phyloP scores from a whole-genome alignment of 768 basidiomycete genomes.

The Dentipellis sp. region DNA sequence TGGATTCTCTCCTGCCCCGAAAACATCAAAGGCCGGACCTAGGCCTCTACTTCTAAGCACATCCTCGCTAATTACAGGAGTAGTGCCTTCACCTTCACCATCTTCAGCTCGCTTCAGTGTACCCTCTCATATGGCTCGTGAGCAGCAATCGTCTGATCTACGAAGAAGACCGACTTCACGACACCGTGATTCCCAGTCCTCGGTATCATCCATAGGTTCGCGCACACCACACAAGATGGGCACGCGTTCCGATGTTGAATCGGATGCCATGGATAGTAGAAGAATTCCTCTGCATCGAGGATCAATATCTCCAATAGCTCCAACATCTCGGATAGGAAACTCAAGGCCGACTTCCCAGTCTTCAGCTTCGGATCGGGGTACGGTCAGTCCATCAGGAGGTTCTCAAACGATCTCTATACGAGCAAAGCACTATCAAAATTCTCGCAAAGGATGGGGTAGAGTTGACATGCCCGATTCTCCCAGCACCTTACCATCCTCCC shows the following conservation, averaged over 20 bases:
- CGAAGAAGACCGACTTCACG: slow-evolving; percentile 12
- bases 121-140: slow-evolving; percentile 10
- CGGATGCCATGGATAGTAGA: slow-evolving; percentile 45
- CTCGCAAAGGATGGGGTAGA: slow-evolving; percentile 23
- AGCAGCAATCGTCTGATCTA: background rate
- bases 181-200: slow-evolving; percentile 44
- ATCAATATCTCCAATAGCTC: slow-evolving; percentile 65
- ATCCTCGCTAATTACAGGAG: slow-evolving; percentile 16
- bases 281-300: slow-evolving; percentile 56
- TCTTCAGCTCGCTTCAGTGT: slow-evolving; percentile 14
- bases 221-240: slow-evolving; percentile 24
- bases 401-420: slow-evolving; percentile 4
- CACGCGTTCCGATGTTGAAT: slow-evolving; percentile 43
- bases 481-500: slow-evolving; percentile 27
- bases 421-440: slow-evolving; percentile 14
- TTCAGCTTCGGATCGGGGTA: slow-evolving; percentile 18
- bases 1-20: slow-evolving; percentile 25
- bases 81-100: slow-evolving; percentile 8
- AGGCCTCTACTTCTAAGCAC: slow-evolving; percentile 60
- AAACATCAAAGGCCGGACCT: slow-evolving; percentile 43
- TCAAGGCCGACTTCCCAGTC: slow-evolving; percentile 27
- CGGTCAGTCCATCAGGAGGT: background rate
- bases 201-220: slow-evolving; percentile 49
- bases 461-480: slow-evolving; percentile 30
- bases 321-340: slow-evolving; percentile 7